Evolutionary conservation across 2,329 filamentous ascomycete species (phyloP).

Genomic region (Exserohilum turcica): DNA sequence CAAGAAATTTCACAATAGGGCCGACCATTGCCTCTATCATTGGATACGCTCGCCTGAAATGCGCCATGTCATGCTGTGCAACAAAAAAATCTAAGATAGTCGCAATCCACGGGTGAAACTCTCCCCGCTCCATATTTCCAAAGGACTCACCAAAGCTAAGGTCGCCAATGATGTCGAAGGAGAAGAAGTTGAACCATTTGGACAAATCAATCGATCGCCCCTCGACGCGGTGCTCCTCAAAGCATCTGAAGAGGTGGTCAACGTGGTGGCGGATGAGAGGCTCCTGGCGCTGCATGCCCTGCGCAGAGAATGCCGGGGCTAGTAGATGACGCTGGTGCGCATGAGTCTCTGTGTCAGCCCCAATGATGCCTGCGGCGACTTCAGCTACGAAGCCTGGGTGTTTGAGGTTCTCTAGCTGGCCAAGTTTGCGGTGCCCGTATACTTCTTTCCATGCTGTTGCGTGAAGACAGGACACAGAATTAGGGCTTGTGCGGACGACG

Average conservation of each 20-base stretch:
- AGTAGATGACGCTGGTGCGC: slow-evolving; percentile 6
- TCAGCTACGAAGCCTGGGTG: slow-evolving; percentile 11
- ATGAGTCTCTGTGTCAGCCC: slow-evolving; percentile 5
- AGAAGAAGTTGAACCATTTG: slow-evolving; percentile 24
- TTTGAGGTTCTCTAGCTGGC: slow-evolving; percentile 8
- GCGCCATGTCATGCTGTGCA: slow-evolving; percentile 13
- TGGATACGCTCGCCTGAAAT: too few species aligned
- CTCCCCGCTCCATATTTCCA: slow-evolving; percentile 20
- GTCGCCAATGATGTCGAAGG: too few species aligned
- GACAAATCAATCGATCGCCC: slow-evolving; percentile 22
- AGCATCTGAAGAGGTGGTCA: slow-evolving; percentile 2
- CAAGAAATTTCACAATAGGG: too few species aligned
- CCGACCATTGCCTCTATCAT: slow-evolving; percentile 1
- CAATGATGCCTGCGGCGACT: slow-evolving; percentile 8
- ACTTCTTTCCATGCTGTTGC: slow-evolving; percentile 14
- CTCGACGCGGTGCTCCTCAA: slow-evolving; percentile 3
- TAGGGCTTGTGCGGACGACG: slow-evolving; percentile 22
- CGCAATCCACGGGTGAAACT: slow-evolving; percentile 27
- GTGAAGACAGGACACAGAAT: slow-evolving; percentile 14
- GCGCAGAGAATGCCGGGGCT: slow-evolving; percentile 3
- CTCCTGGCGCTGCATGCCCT: slow-evolving; percentile 12
- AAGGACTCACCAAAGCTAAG: slow-evolving; percentile 58
- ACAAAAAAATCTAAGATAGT: slow-evolving; percentile 23
- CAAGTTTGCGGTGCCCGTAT: slow-evolving; percentile 7
- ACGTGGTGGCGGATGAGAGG: slow-evolving; percentile 5